phyloP scores from a whole-genome alignment of 2,329 filamentous ascomycete genomes.

The Pseudopithomyces maydicus region DNA sequence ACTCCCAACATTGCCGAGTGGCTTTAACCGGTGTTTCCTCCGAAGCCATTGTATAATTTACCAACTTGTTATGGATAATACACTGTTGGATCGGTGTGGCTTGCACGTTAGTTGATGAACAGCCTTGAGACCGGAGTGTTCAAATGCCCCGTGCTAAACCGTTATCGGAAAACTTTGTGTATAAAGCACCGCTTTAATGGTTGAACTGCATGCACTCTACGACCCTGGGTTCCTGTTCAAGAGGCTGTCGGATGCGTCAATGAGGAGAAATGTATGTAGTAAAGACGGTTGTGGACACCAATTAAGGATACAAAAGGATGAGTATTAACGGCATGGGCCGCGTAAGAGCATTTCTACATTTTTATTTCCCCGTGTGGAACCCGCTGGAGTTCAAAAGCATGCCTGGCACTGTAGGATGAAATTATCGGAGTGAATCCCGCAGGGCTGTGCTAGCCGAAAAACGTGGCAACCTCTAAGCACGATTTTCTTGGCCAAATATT shows the following conservation, averaged over 20 bases:
- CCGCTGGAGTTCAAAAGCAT: neutral
- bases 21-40: constrained; percentile 14
- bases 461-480: neutral
- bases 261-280: neutral
- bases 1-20: constrained; percentile 41
- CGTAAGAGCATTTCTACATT: constrained; percentile 15
- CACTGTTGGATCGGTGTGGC: too few relatives aligned
- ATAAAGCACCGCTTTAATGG: too few relatives aligned
- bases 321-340: neutral
- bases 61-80: neutral
- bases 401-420: neutral
- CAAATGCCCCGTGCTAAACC: too few relatives aligned
- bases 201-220: too few relatives aligned
- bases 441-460: neutral
- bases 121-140: too few relatives aligned
- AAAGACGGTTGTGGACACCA: constrained; percentile 3
- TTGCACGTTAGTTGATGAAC: neutral
- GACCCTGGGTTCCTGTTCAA: too few relatives aligned
- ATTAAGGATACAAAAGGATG: constrained; percentile 8
- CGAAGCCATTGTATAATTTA: neutral
- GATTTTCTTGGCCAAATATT: neutral
- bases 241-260: neutral
- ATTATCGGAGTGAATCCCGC: neutral
- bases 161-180: too few relatives aligned
- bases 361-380: constrained; percentile 27